Evolutionary conservation across 1,284 basidiomycete genomes (phyloP).

Genomic region (Porogramme epimiltina): DNA sequence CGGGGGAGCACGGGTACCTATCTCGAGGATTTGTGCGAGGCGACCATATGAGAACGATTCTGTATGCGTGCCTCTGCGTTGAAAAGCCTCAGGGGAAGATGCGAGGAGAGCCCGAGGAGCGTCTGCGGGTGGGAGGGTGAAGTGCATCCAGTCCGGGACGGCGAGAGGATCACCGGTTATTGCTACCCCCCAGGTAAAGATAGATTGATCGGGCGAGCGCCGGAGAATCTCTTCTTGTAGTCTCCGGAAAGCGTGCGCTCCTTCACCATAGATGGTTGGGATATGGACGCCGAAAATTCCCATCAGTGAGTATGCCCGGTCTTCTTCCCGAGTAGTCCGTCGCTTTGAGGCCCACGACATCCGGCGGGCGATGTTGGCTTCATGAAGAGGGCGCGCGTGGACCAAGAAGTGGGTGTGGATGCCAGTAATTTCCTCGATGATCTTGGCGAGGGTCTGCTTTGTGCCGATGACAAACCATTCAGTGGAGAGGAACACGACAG

Average conservation of each 20-base stretch:
- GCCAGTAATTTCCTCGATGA: not conserved
- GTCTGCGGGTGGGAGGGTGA: not conserved
- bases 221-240: not conserved
- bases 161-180: no score
- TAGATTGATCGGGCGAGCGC: not conserved
- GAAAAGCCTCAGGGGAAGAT: not conserved
- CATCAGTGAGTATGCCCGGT: conserved; percentile 1
- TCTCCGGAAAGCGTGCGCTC: not conserved
- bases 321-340: not conserved
- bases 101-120: not conserved
- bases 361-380: not conserved
- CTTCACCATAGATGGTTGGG: not conserved
- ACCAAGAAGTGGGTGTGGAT: not conserved
- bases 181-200: not conserved
- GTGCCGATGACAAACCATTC: not conserved
- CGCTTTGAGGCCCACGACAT: conserved; percentile 4
- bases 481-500: not conserved
- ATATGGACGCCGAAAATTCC: not conserved
- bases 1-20: no score
- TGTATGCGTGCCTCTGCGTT: not conserved
- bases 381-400: not conserved
- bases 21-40: not conserved
- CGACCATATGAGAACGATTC: not conserved
- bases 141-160: not conserved
- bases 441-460: not conserved